Percentiles rank a stretch among this genome's conserved stretches.
These are phyloP conservation scores for Carex cristatella DNA, from an alignment of 176 grass and related monocot genomes.

Conservation along the genomic window DNA sequence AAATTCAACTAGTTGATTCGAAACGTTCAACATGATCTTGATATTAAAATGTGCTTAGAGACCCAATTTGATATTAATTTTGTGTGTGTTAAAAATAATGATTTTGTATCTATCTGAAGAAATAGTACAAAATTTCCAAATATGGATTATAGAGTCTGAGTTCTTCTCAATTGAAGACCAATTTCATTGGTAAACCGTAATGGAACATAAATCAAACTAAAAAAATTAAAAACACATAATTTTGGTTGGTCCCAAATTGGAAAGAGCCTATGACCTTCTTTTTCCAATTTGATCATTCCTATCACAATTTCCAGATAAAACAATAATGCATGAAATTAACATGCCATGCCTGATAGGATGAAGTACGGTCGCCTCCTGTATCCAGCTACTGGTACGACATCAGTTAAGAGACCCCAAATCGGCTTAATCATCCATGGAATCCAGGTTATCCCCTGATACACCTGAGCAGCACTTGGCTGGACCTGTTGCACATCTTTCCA, in stretches of 20 bases:
- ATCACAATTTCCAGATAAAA: not conserved
- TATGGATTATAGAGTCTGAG: not conserved
- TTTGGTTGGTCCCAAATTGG: not conserved
- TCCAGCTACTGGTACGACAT: constrained; percentile 77
- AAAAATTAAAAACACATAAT: not conserved
- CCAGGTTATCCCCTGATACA: constrained; percentile 68
- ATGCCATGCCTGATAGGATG: constrained; percentile 53
- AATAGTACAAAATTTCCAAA: no score
- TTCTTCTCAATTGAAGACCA: not conserved
- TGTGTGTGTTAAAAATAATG: no score
- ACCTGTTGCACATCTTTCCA: constrained; percentile 94
- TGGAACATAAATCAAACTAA: not conserved
- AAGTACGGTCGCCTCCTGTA: constrained; percentile 82
- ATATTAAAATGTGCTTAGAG: no score
- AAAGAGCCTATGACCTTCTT: not conserved
- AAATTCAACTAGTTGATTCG: no score
- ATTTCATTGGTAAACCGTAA: not conserved
- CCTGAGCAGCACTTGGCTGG: constrained; percentile 81
- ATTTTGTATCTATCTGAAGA: no score
- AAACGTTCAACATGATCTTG: no score
- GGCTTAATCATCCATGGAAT: constrained; percentile 95
- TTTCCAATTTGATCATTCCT: not conserved
- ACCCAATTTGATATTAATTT: no score
- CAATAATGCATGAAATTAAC: not conserved
- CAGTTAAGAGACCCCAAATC: constrained; percentile 78